Conservation (phyloP, 1,139 yeast species). For the Scheffersomyces stambukii region DNA sequence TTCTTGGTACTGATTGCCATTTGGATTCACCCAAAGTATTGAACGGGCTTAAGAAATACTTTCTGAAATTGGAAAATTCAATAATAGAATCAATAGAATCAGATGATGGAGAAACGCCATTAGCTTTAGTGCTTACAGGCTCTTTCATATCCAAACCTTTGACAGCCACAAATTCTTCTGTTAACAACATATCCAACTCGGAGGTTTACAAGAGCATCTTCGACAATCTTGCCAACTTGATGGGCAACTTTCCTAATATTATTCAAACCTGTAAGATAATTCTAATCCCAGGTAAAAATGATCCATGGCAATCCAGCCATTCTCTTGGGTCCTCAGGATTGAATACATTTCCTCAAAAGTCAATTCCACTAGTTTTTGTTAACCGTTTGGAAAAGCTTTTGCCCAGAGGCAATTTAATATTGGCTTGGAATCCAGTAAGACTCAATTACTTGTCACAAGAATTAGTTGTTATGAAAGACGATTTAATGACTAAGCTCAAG, state of each 20-base stretch:
- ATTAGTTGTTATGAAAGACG: slow-evolving; percentile 69
- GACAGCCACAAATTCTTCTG: slow-evolving; percentile 39
- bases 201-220: slow-evolving; percentile 66
- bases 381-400: slow-evolving; percentile 61
- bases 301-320: slow-evolving; percentile 84
- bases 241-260: slow-evolving; percentile 31
- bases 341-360: slow-evolving; percentile 62
- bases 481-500: slow-evolving; percentile 63
- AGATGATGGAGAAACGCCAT: slow-evolving; percentile 40
- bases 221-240: slow-evolving; percentile 63
- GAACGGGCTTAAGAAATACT: slow-evolving; percentile 59
- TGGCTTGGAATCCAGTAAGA: slow-evolving; percentile 76
- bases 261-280: slow-evolving; percentile 43
- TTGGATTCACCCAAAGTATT: slow-evolving; percentile 57
- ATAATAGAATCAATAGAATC: slow-evolving; percentile 22
- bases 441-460: slow-evolving; percentile 82
- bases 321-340: slow-evolving; percentile 62
- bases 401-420: slow-evolving; percentile 49
- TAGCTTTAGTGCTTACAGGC: slow-evolving; percentile 44
- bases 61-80: slow-evolving; percentile 44
- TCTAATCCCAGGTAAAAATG: slow-evolving; percentile 84
- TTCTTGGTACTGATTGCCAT: slow-evolving; percentile 71
- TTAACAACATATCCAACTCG: slow-evolving; percentile 40
- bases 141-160: slow-evolving; percentile 71
- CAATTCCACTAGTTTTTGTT: slow-evolving; percentile 69